Base-by-base conservation (phyloP, 2,329 filamentous ascomycete genomes). In the Mycosphaerelloides madeirae region DNA sequence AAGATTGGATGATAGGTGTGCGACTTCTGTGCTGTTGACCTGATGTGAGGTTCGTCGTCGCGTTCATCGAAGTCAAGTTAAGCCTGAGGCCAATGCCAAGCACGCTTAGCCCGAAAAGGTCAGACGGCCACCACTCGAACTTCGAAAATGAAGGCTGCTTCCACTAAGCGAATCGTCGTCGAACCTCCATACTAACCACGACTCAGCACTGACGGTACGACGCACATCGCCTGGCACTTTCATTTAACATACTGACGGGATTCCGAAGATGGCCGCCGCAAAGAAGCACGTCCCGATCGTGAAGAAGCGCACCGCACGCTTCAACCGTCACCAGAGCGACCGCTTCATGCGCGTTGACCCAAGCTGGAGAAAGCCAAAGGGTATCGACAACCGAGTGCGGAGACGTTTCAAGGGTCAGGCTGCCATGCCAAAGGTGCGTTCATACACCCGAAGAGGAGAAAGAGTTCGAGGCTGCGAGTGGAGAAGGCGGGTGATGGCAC, bases 241-340 rank as follows among this genome's bases (percentile, higher is more conserved):
- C 37, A 40, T 29, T 22, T 34, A 25, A 43, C 31, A 49, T 50
- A 50, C 37, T 43, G 33, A 46, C 18, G 13, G 3, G 29, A 29
- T 28, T 38, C 35, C 47, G 48, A 59, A 91, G 90, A 97, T 97
- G 93, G 89, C 91, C 81, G 82, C 90, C 85, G 87, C 91, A 77
- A 95, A 94, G 87, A 94, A 95, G 82, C 93, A 97, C 78, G 83
- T 97, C 72, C 85, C 90, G 69, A 98, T 98, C 82, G 87, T 98
- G 71, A 98, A 98, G 88, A 98, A 98, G 89, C 89, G 89, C 95
- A 89, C 85, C 69, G 88, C 90, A 82, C 81, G 79, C 78, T 98
- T 97, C 85, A 83, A 82, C 76, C 87, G 93, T 73, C 93, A 98
- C 79, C 93, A 98, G 84, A 87, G 81, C 75, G 93, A 97, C 77